Evolutionary conservation across 2,329 filamentous ascomycete genomes (phyloP), one percentile per base, ranked within the genome.

Genomic region (Fusarium humuli): DNA sequence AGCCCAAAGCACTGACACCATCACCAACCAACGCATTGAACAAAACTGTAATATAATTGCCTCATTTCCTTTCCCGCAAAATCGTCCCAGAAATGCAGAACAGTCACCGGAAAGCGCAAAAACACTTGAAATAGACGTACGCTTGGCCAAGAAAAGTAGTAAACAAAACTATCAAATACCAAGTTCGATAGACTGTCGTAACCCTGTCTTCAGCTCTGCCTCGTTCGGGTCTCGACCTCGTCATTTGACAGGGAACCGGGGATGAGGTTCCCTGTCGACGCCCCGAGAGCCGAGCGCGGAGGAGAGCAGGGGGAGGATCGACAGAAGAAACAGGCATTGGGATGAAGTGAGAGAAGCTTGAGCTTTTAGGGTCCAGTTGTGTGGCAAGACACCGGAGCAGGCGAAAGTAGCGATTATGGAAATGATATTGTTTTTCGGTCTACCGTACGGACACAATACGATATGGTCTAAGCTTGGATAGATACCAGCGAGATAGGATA

Each of bases 161-260:
- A 32, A 8, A 37, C 9, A 48, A 53, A 34, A 61, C 68, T 71
- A 71, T 65, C 60, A 46, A 10, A 27, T 46, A 46, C 57, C 41
- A 61, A 61, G 29, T 11, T 53, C 59, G 52, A 71, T 71, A 71
- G 68, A 56, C 30, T n/a, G 10, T 8, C 16, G 4, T 30, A 61
- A 47, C 68, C 68, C 49, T 71, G 64, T 20, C 8, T 34, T 70
- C 68, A 70, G 68, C 68, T 71, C 45, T 65, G 56, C 61, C 61
- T 54, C 64, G 27, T 41, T 37, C 29, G 25, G 59, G 68, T 60
- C 56, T 61, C 46, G 64, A 41, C 67, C 67, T 50, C 32, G 25
- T 42, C 29, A 25, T 29, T 20, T 9, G 61, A 45, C 50, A 61
- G 44, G 54, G 53, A 30, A 13, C 5, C n/a, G 8, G 23, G 22